A percentile compares a stretch with the other conserved stretches of the same genome.
These are phyloP conservation scores for Aspergillus hortae DNA, from an alignment of 2,329 filamentous ascomycete species.

Conservation along the genomic window DNA sequence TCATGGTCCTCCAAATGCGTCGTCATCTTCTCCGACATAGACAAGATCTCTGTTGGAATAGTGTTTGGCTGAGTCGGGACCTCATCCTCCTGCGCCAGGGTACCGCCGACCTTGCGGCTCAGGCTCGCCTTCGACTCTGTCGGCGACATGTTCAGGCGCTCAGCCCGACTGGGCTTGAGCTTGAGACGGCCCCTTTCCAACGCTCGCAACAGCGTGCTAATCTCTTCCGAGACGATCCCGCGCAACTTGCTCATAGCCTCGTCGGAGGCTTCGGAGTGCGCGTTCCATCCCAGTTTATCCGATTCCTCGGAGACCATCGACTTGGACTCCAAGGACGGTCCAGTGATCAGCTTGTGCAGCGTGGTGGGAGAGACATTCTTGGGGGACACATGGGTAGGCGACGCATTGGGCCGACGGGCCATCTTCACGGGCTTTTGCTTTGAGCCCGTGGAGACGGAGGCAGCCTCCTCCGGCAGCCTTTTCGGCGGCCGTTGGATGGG, in stretches of 20 bases:
- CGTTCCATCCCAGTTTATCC: constrained; percentile 35
- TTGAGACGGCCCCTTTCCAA: constrained; percentile 34
- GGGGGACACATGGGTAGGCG: too few relatives aligned
- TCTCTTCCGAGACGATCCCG: constrained; percentile 34
- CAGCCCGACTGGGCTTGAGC: constrained; percentile 31
- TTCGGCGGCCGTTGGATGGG: constrained; percentile 32
- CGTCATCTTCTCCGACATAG: constrained; percentile 9
- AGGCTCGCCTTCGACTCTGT: constrained; percentile 28
- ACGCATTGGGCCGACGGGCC: constrained; percentile 24
- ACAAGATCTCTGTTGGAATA: constrained; percentile 25
- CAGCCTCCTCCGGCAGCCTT: constrained; percentile 33
- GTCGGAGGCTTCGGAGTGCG: constrained; percentile 34
- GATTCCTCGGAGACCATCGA: constrained; percentile 29
- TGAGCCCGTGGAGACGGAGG: constrained; percentile 26
- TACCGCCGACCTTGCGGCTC: constrained; percentile 15
- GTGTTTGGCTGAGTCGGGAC: constrained; percentile 19
- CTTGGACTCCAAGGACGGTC: constrained; percentile 31
- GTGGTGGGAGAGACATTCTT: constrained; percentile 27
- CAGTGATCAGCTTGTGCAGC: constrained; percentile 30
- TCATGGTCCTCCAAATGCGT: constrained; percentile 6
- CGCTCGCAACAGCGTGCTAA: constrained; percentile 31
- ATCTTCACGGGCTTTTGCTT: constrained; percentile 36
- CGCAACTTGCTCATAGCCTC: constrained; percentile 36
- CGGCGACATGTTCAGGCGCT: constrained; percentile 30
- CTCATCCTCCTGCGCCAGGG: constrained; percentile 17